Evolutionary conservation across 1,284 basidiomycete genomes (phyloP).

Genomic region (Fomitopsis schrenkii): DNA sequence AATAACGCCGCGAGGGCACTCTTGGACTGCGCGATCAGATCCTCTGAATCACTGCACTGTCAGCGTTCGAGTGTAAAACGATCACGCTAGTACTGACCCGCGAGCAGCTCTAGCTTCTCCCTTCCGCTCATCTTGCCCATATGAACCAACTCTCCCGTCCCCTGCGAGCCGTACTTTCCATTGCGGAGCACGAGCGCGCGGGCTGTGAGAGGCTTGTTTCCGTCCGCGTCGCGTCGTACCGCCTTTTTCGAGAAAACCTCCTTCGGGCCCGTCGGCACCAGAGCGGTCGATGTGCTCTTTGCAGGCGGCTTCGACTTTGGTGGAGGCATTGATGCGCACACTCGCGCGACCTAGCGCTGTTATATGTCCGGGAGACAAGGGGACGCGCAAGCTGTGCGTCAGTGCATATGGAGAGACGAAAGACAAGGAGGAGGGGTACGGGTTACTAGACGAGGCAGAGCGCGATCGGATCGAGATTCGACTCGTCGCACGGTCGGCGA

Average conservation of each 20-base stretch:
- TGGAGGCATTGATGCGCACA: conserved; percentile 6
- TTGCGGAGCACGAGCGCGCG: conserved; percentile 71
- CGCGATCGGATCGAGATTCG: background rate
- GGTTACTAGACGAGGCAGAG: no score
- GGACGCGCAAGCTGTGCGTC: background rate
- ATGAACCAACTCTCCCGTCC: conserved; percentile 61
- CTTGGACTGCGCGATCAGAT: conserved; percentile 52
- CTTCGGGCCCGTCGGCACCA: conserved; percentile 51
- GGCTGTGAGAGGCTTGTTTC: conserved; percentile 56
- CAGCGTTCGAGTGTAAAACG: background rate
- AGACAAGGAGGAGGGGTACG: background rate
- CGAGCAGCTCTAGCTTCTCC: conserved; percentile 74
- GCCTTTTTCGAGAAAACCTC: conserved; percentile 39
- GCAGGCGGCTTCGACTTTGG: conserved; percentile 14
- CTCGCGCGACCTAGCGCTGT: background rate
- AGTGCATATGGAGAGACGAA: background rate
- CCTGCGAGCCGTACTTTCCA: conserved; percentile 65
- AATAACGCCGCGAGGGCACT: conserved; percentile 61
- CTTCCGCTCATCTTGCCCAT: conserved; percentile 59
- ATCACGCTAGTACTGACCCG: conserved; percentile 41
- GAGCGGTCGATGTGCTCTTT: conserved; percentile 29
- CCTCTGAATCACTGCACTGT: conserved; percentile 43
- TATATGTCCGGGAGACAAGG: background rate
- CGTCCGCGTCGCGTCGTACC: conserved; percentile 40
- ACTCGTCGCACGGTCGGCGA: no score